These are phyloP conservation scores for Pinus tabuliformis DNA, from an alignment of 75 land plant species.

Conservation along the genomic window DNA sequence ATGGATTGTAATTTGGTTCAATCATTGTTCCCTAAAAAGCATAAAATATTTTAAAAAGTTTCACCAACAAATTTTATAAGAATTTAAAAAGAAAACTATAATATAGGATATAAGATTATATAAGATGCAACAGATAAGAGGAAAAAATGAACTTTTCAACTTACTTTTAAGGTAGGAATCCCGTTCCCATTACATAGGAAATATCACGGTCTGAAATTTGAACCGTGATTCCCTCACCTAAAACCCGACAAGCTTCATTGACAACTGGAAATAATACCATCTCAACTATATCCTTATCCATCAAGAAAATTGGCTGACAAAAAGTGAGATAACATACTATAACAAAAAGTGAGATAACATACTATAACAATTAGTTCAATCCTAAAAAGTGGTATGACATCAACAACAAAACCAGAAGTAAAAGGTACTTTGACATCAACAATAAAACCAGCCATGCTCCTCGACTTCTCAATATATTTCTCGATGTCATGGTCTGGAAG, in stretches of 20 bases:
- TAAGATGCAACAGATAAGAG: conserved; percentile 3
- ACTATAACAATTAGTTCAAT: background rate
- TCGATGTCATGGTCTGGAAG: conserved; percentile 67
- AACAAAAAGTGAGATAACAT: background rate
- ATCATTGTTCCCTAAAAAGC: background rate
- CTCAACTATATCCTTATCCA: conserved; percentile 84
- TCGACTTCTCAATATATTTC: conserved; percentile 62
- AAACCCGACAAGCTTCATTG: conserved; percentile 91
- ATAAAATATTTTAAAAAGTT: background rate
- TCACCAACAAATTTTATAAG: background rate
- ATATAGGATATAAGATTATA: background rate
- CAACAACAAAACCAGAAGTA: background rate
- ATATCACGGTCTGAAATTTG: conserved; percentile 83
- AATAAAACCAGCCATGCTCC: conserved; percentile 45
- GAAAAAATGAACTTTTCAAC: background rate
- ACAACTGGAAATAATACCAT: conserved; percentile 96
- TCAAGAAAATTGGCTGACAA: conserved; percentile 50
- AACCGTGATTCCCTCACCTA: conserved; percentile 78
- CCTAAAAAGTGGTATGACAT: background rate
- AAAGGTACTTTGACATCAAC: conserved; percentile 63
- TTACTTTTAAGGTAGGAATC: conserved; percentile 88
- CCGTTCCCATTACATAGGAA: conserved; percentile 84
- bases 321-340: too few species aligned
- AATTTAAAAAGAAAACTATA: background rate
- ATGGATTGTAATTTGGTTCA: background rate